These are phyloP conservation scores for Wickerhamiella lipophila DNA, from an alignment of 805 yeast species.

Conservation along the genomic window DNA sequence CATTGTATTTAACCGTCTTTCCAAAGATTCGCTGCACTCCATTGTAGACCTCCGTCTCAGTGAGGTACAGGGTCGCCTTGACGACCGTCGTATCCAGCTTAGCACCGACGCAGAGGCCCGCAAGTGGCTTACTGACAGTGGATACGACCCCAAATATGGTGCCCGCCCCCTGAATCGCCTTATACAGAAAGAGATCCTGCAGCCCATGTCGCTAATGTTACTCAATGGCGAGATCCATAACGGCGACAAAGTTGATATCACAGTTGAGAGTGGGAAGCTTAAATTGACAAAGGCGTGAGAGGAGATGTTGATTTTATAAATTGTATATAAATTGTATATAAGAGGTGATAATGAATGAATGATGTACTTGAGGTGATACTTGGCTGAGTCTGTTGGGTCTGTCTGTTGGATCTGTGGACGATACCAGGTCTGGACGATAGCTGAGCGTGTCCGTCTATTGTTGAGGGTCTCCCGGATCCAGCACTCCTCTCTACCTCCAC, in stretches of 20 bases:
- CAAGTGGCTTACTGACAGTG: conserved; percentile 66
- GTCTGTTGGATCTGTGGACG: too few relatives aligned
- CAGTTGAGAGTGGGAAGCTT: conserved; percentile 35
- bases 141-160: conserved; percentile 86
- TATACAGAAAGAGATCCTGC: conserved; percentile 69
- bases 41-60: conserved; percentile 75
- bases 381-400: too few relatives aligned
- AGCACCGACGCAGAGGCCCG: conserved; percentile 51
- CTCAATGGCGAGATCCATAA: conserved; percentile 64
- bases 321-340: too few relatives aligned
- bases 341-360: too few relatives aligned
- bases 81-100: conserved; percentile 60
- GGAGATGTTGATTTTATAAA: too few relatives aligned
- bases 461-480: too few relatives aligned
- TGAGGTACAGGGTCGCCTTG: conserved; percentile 69
- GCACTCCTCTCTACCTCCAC: too few relatives aligned
- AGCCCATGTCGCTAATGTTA: conserved; percentile 72
- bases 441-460: too few relatives aligned
- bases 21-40: conserved; percentile 56
- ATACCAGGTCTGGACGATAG: too few relatives aligned
- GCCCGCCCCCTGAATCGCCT: conserved; percentile 92
- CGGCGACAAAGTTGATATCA: conserved; percentile 43
- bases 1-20: conserved; percentile 81
- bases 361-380: too few relatives aligned
- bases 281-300: conserved; percentile 14